Percentiles rank a stretch among this genome's conserved stretches.
phyloP scores from a whole-genome alignment of 177 flowering plant species.

The Tripterygium wilfordii region DNA sequence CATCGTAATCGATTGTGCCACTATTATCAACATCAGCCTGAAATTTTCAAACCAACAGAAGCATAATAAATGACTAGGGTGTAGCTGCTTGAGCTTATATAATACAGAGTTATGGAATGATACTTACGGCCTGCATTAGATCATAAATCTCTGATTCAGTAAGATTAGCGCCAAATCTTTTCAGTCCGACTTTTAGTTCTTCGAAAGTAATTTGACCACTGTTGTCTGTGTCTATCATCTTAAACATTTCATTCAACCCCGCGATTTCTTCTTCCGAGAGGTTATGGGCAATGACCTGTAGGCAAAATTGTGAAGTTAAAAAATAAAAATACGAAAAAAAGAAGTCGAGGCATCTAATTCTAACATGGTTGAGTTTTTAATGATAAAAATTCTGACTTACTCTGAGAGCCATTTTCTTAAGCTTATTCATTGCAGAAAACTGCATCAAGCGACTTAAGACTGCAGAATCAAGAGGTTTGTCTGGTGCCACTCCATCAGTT shows the following conservation, averaged over 20 bases:
- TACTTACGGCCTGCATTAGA: conserved; percentile 73
- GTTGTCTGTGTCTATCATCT: too few relatives aligned
- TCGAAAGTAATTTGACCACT: too few relatives aligned
- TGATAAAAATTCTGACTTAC: too few relatives aligned
- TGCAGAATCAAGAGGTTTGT: conserved; percentile 75
- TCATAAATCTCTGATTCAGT: conserved; percentile 60
- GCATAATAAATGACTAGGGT: neutral
- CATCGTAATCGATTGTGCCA: conserved; percentile 72
- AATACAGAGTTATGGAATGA: neutral
- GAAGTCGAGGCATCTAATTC: too few relatives aligned
- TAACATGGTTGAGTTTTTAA: too few relatives aligned
- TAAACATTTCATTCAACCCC: conserved; percentile 72
- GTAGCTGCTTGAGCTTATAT: neutral
- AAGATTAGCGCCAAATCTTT: conserved; percentile 68
- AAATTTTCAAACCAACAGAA: conserved; percentile 10
- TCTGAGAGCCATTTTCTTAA: conserved; percentile 77
- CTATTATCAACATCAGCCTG: conserved; percentile 82
- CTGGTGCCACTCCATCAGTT: conserved; percentile 65
- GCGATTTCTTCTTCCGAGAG: conserved; percentile 80
- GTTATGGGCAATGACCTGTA: conserved; percentile 66
- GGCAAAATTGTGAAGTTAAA: too few relatives aligned
- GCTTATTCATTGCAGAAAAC: too few relatives aligned
- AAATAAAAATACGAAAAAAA: neutral
- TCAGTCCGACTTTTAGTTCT: conserved; percentile 68
- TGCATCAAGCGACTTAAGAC: too few relatives aligned